phyloP scores from a whole-genome alignment of 169 alveolate species.

The Amoebophrya sp. region DNA sequence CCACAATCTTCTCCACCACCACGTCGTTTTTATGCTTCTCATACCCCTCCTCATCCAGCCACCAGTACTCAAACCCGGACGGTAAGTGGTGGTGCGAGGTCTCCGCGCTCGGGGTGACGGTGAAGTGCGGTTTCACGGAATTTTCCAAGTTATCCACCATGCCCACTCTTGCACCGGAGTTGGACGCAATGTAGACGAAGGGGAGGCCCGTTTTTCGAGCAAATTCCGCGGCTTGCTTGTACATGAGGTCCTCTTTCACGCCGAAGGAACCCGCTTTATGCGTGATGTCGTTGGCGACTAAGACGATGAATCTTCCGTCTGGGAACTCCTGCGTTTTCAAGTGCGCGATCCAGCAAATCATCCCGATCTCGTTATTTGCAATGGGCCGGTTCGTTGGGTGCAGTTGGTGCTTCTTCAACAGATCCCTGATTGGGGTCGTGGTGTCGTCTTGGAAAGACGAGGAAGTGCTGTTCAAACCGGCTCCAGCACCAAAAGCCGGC shows the following conservation, averaged over 20 bases:
- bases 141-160: constrained; percentile 60
- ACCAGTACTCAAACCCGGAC: constrained; percentile 41
- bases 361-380: background rate
- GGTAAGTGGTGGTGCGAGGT: constrained; percentile 54
- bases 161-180: constrained; percentile 74
- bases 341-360: background rate
- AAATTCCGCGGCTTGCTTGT: constrained; percentile 59
- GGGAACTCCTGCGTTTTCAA: constrained; percentile 54
- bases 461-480: no score
- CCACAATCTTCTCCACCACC: constrained; percentile 52
- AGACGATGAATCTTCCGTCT: constrained; percentile 63
- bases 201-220: constrained; percentile 69
- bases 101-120: constrained; percentile 30
- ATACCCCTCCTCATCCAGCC: constrained; percentile 33
- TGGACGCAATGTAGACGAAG: constrained; percentile 64
- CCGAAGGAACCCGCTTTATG: constrained; percentile 66
- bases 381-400: background rate
- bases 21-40: constrained; percentile 49
- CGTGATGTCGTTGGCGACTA: constrained; percentile 69
- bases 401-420: background rate
- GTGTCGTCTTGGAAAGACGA: no score
- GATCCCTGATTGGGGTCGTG: background rate
- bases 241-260: constrained; percentile 59
- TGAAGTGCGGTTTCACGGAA: constrained; percentile 45
- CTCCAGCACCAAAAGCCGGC: no score